Conservation (phyloP, 805 yeast species). For the Ogataea henricii region DNA sequence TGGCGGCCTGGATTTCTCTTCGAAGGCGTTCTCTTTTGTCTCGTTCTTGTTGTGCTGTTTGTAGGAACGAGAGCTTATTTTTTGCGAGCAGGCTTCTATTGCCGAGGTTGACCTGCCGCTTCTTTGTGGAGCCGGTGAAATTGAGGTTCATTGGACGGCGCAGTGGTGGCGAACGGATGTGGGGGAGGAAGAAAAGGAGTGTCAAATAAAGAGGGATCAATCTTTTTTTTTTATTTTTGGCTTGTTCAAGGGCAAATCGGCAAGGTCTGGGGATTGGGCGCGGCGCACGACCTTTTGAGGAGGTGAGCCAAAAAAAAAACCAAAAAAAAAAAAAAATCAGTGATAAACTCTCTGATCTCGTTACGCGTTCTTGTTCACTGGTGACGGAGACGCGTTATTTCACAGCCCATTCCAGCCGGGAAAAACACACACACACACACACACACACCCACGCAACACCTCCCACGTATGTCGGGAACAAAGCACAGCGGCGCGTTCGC, state of each 20-base stretch:
- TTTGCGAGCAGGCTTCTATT: conserved; percentile 28
- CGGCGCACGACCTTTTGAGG: background rate
- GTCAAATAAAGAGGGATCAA: background rate
- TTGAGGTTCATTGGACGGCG: conserved; percentile 28
- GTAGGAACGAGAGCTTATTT: conserved; percentile 49
- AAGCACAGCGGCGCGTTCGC: conserved; percentile 13
- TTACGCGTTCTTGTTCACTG: background rate
- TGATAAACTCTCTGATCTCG: too few relatives aligned
- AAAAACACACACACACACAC: too few relatives aligned
- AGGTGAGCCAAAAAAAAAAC: background rate
- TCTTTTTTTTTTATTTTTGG: too few relatives aligned
- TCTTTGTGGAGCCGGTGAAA: conserved; percentile 36
- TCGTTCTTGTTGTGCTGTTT: conserved; percentile 66
- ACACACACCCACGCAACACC: background rate
- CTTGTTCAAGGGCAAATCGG: conserved; percentile 1
- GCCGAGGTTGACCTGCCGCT: conserved; percentile 53
- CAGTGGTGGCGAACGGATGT: background rate
- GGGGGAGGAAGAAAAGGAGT: background rate
- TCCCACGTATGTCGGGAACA: conserved; percentile 5
- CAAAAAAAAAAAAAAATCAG: background rate
- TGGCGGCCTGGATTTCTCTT: conserved; percentile 49
- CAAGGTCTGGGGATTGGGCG: background rate
- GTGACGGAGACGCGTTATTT: too few relatives aligned
- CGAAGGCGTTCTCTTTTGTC: conserved; percentile 61
- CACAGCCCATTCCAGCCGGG: too few relatives aligned